Percentiles rank a stretch among this genome's conserved stretches.
Evolutionary conservation across 805 yeast species (phyloP).

Genomic region (Yamadazyma sp.): DNA sequence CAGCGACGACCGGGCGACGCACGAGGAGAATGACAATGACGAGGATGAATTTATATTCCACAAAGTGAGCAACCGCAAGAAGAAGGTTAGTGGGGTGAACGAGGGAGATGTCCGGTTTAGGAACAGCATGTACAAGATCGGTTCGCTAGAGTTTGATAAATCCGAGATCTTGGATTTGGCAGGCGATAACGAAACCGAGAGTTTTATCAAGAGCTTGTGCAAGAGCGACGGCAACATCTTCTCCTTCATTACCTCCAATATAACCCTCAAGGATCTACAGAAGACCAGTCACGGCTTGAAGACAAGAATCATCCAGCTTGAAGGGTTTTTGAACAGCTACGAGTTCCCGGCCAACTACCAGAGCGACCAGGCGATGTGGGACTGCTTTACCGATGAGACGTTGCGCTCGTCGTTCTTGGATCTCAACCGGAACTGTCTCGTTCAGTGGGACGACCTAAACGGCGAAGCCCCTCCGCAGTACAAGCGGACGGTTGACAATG

Average conservation of each 20-base stretch:
- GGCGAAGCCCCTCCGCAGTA: slow-evolving; percentile 24
- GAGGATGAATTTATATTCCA: slow-evolving; percentile 7
- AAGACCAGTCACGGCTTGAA: slow-evolving; percentile 37
- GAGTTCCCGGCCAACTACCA: slow-evolving; percentile 33
- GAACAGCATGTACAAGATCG: slow-evolving; percentile 40
- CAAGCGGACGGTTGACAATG: slow-evolving; percentile 33
- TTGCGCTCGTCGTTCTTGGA: slow-evolving; percentile 32
- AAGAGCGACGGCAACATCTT: slow-evolving; percentile 30
- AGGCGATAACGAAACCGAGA: slow-evolving; percentile 52
- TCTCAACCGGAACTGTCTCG: slow-evolving; percentile 28
- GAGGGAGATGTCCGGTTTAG: slow-evolving; percentile 25
- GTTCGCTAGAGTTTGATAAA: slow-evolving; percentile 51
- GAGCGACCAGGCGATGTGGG: slow-evolving; percentile 31
- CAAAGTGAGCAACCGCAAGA: slow-evolving; percentile 6
- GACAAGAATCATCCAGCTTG: slow-evolving; percentile 29
- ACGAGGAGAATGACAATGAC: slow-evolving; percentile 6
- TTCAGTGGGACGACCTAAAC: slow-evolving; percentile 27
- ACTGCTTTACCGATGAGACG: slow-evolving; percentile 31
- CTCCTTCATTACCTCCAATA: slow-evolving; percentile 43
- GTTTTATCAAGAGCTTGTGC: slow-evolving; percentile 48
- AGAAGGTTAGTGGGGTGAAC: slow-evolving; percentile 7
- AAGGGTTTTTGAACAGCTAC: slow-evolving; percentile 28
- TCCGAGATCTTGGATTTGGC: slow-evolving; percentile 45
- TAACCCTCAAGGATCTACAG: slow-evolving; percentile 44
- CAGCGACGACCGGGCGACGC: background rate